Conservation (phyloP, 805 yeast species). For the Kodamaea neixiangensis region DNA sequence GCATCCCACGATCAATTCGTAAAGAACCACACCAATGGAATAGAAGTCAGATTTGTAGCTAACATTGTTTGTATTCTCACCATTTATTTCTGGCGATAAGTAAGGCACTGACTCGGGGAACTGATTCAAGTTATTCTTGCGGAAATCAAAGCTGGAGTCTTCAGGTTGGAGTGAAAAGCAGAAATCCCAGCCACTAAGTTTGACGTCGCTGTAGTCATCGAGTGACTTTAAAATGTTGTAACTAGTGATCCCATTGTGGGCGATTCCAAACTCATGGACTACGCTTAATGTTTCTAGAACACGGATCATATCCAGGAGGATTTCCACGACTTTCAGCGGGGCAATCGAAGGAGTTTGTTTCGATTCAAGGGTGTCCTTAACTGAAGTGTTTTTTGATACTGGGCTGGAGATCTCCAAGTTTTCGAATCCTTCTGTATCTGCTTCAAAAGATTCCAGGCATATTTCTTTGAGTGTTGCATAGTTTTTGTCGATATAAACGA, state of each 20-base stretch:
- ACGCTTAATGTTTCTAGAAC: constrained; percentile 26
- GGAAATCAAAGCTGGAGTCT: constrained; percentile 41
- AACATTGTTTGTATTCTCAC: constrained; percentile 36
- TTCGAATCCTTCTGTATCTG: background rate
- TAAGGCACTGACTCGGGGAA: constrained; percentile 45
- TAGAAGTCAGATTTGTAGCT: constrained; percentile 52
- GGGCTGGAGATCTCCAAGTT: constrained; percentile 11
- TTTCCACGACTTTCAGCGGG: constrained; percentile 19
- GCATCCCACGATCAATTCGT: constrained; percentile 48
- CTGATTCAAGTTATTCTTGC: constrained; percentile 40
- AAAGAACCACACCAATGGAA: constrained; percentile 50
- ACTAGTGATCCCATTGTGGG: constrained; percentile 50
- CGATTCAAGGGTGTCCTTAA: background rate
- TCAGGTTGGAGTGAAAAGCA: constrained; percentile 44
- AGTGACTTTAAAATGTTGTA: constrained; percentile 39
- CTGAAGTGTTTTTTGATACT: constrained; percentile 16
- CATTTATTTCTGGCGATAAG: constrained; percentile 52
- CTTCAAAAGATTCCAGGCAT: background rate
- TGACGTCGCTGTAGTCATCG: constrained; percentile 29
- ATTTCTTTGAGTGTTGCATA: constrained; percentile 9
- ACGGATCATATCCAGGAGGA: constrained; percentile 25
- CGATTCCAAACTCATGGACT: constrained; percentile 44
- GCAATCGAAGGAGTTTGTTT: constrained; percentile 17
- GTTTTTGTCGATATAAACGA: constrained; percentile 13
- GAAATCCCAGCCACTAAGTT: constrained; percentile 51